These are phyloP conservation scores for Exutisphaerella laricina DNA, from an alignment of 2,329 filamentous ascomycete species.

Conservation along the genomic window DNA sequence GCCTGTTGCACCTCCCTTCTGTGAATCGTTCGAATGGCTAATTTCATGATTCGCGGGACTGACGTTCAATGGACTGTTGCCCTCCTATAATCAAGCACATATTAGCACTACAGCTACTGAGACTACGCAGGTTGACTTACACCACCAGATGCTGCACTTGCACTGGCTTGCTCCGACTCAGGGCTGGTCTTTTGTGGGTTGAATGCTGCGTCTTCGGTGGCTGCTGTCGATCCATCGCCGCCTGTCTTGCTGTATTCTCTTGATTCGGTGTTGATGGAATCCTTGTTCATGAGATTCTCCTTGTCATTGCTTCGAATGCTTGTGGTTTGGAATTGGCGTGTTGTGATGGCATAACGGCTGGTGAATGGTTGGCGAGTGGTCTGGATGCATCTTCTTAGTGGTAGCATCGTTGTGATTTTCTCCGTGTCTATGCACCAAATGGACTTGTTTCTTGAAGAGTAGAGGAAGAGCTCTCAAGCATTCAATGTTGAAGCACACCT, in stretches of 20 bases:
- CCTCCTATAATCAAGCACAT: slow-evolving; percentile 22
- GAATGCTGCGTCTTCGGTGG: slow-evolving; percentile 59
- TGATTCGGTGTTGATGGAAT: slow-evolving; percentile 58
- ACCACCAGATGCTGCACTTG: slow-evolving; percentile 31
- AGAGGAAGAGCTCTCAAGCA: too few relatives aligned
- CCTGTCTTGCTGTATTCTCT: slow-evolving; percentile 65
- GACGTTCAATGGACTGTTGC: slow-evolving; percentile 51
- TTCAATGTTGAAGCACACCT: too few relatives aligned
- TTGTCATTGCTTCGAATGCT: slow-evolving; percentile 28
- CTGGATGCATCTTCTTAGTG: slow-evolving; percentile 10
- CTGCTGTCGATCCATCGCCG: slow-evolving; percentile 54
- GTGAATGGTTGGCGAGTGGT: slow-evolving; percentile 1
- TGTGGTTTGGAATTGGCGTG: slow-evolving; percentile 18
- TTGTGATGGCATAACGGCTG: slow-evolving; percentile 9
- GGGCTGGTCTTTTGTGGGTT: slow-evolving; percentile 63
- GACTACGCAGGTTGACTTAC: slow-evolving; percentile 1
- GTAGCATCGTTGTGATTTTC: background rate
- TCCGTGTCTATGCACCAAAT: too few relatives aligned
- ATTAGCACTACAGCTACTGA: slow-evolving; percentile 4
- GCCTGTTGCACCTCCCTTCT: slow-evolving; percentile 39
- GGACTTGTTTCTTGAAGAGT: too few relatives aligned
- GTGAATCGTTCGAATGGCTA: slow-evolving; percentile 44
- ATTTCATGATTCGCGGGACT: slow-evolving; percentile 57
- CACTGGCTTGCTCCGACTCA: slow-evolving; percentile 49
- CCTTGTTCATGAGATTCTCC: slow-evolving; percentile 45